Percentiles rank a stretch among this genome's conserved stretches.
These are phyloP conservation scores for Microglena sp. DNA, from an alignment of 139 green algal genomes.

Conservation along the genomic window DNA sequence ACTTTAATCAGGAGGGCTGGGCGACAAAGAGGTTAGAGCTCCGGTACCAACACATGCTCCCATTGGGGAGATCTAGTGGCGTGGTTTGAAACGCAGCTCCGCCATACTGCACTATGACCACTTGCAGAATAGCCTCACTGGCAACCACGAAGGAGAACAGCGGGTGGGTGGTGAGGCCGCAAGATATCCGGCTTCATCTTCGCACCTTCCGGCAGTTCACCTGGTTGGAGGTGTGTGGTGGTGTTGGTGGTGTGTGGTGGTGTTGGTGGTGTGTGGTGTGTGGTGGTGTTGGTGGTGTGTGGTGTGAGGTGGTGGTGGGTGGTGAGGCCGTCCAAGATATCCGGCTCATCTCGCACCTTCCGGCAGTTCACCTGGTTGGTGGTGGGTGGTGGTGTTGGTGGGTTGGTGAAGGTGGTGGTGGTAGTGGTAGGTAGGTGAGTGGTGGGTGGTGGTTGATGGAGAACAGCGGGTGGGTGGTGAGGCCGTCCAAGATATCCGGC, in stretches of 20 bases:
- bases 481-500: constrained; percentile 43
- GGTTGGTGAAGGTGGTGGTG: too few species aligned
- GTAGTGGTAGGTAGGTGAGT: too few species aligned
- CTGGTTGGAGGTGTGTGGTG: constrained; percentile 6
- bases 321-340: constrained; percentile 48
- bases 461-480: constrained; percentile 55
- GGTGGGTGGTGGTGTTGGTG: neutral
- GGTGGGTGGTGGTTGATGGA: too few species aligned
- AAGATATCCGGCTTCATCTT: constrained; percentile 51
- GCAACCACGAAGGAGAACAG: constrained; percentile 61
- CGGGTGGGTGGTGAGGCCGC: constrained; percentile 22
- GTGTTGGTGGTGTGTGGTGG: too few species aligned
- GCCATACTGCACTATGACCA: constrained; percentile 60
- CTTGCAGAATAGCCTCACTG: constrained; percentile 10
- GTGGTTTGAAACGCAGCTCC: constrained; percentile 60
- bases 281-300: too few species aligned
- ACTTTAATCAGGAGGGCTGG: too few species aligned
- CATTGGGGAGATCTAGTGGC: too few species aligned
- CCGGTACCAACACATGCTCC: too few species aligned
- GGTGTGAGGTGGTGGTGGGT: too few species aligned
- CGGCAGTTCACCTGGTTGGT: constrained; percentile 61
- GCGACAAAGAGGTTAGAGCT: too few species aligned
- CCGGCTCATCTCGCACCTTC: constrained; percentile 54
- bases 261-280: too few species aligned
- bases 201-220: constrained; percentile 73